These are phyloP conservation scores for Sedum album DNA, from an alignment of 164 flowering plant genomes.

Conservation along the genomic window DNA sequence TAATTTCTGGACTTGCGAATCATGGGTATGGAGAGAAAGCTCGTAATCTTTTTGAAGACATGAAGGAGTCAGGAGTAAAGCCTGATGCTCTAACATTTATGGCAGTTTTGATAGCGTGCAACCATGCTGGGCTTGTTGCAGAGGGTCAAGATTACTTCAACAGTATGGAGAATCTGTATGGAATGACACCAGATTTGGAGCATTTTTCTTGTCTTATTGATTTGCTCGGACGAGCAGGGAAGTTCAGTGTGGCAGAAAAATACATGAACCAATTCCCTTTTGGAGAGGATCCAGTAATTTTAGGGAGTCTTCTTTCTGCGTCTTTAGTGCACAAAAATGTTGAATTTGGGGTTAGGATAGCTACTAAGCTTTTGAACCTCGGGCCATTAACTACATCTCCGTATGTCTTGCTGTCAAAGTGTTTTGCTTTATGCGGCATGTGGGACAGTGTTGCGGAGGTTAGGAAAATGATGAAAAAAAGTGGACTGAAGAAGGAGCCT, in stretches of 20 bases:
- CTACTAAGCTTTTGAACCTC: conserved; percentile 29
- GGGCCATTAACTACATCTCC: conserved; percentile 49
- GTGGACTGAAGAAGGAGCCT: conserved; percentile 54
- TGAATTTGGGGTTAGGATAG: conserved; percentile 40
- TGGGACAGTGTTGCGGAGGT: conserved; percentile 58
- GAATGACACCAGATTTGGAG: conserved; percentile 38
- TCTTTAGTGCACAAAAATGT: conserved; percentile 48
- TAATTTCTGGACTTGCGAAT: not conserved
- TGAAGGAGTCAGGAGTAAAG: conserved; percentile 28
- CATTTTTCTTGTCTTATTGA: conserved; percentile 72
- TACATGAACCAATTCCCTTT: conserved; percentile 25
- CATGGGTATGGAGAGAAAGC: conserved; percentile 27
- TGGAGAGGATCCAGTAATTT: conserved; percentile 40
- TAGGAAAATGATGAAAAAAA: conserved; percentile 49
- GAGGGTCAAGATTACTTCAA: conserved; percentile 40
- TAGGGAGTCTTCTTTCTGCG: conserved; percentile 69
- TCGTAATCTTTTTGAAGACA: conserved; percentile 36
- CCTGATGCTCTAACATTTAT: conserved; percentile 67
- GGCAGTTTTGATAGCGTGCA: conserved; percentile 53
- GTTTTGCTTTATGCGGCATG: conserved; percentile 53
- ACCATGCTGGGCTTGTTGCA: conserved; percentile 62
- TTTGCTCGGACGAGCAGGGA: conserved; percentile 65
- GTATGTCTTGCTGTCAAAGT: conserved; percentile 55
- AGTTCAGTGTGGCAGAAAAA: conserved; percentile 46
- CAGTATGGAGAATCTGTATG: conserved; percentile 36